phyloP scores from a whole-genome alignment of 2,329 filamentous ascomycete species.

The Paramyrothecium roridum region DNA sequence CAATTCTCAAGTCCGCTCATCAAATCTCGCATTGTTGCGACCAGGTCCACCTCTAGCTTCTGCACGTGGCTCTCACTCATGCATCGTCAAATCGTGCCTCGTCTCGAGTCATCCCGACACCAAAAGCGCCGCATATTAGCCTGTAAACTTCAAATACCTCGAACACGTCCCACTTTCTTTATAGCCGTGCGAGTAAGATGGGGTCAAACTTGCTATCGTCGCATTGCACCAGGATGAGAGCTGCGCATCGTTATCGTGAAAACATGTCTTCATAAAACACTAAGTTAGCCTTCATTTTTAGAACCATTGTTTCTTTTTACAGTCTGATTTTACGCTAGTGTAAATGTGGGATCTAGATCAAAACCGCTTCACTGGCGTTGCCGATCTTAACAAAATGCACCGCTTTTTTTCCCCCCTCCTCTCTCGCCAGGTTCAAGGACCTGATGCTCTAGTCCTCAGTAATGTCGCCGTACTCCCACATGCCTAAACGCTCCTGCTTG shows the following conservation, averaged over 20 bases:
- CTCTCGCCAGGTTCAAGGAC: constrained; percentile 2
- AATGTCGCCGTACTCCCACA: constrained; percentile 98
- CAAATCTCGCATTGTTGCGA: no score
- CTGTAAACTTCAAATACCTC: neutral
- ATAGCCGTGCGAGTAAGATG: neutral
- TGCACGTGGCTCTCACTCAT: neutral
- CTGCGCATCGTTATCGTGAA: no score
- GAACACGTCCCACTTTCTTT: neutral
- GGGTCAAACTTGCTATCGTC: neutral
- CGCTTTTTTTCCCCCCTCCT: constrained; percentile 1
- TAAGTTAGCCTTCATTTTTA: no score
- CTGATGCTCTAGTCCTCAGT: constrained; percentile 70
- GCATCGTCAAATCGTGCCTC: no score
- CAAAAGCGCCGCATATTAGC: neutral
- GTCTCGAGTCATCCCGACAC: no score
- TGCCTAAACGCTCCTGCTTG: constrained; percentile 76
- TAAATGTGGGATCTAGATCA: no score
- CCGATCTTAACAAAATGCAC: no score
- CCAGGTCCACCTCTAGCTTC: neutral
- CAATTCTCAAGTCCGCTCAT: no score
- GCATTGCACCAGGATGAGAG: neutral
- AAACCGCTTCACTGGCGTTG: no score
- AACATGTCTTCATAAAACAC: no score
- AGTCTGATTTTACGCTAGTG: no score
- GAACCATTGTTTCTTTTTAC: no score